Base-by-base conservation (phyloP, 129 eudicot species). In the Heracleum sosnowskyi region DNA sequence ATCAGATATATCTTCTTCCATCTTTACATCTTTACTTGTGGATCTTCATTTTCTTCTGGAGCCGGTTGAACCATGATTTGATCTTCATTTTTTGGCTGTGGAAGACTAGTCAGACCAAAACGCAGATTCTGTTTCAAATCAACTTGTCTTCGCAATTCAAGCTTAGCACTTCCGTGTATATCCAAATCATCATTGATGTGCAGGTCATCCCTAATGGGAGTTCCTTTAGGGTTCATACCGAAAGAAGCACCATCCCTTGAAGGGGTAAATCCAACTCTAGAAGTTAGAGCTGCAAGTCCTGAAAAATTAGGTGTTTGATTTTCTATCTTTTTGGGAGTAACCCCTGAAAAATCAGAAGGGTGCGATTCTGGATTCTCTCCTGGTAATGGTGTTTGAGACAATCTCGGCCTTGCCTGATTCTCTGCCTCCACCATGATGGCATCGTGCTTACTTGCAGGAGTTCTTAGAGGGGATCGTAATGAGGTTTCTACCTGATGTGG, bases 391-490 rank as follows among this genome's bases (percentile, higher is more conserved):
- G 99, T 95, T 62, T 95, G 99, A 29, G 99, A 91, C 37, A 88
- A 84, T 82, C 90, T 88, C 78, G 90, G 79, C 74, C 97, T 81
- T 35, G 94, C 88, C 72, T 92, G 97, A 78, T 95, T 95, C 79
- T 95, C 99, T 26, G 97, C 97, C 49, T 95, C 97, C 96, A 91
- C 90, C 99, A 95, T 88, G 13, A 95, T 90, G 18, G 97, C 95
- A 77, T 95, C 99, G 35, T 89, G 93, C 81, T 88, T 91, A n/a
- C 91, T 94, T 22, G 96, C 89, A 41, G 97, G 99, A 20, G 97
- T 95, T 86, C 97, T 87, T 73, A 88, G 96, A 26, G 96, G 96
- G 75, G 96, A 90, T 39, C 97, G 81, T 70, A 88, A 37, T 13
- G 99, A 94, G 42, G 97, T 92, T 92, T 85, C 85, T 73, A 91